Evolutionary conservation across 129 eudicot species (phyloP).

Genomic region (Ambrosia artemisiifolia): DNA sequence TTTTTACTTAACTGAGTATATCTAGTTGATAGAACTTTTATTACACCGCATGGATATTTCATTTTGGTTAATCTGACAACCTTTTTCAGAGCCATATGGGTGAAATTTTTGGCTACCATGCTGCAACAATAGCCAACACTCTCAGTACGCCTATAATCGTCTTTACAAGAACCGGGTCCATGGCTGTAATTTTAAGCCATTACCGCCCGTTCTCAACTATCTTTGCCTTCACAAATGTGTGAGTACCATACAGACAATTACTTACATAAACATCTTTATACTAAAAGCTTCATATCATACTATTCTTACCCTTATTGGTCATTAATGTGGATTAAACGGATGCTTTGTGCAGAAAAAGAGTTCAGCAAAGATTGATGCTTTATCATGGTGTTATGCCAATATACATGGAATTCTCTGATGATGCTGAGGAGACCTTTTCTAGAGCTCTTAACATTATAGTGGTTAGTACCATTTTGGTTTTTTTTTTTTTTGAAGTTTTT

Average conservation of each 20-base stretch:
- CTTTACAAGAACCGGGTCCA: constrained; percentile 94
- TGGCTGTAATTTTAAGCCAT: constrained; percentile 90
- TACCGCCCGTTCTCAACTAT: constrained; percentile 81
- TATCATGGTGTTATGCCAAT: constrained; percentile 95
- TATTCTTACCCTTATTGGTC: neutral
- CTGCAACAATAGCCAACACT: constrained; percentile 86
- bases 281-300: neutral
- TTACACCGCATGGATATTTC: too few relatives aligned
- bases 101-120: constrained; percentile 85
- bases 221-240: constrained; percentile 95
- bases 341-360: constrained; percentile 60
- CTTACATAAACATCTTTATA: neutral
- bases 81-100: constrained; percentile 81
- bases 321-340: neutral
- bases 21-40: neutral
- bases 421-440: constrained; percentile 95
- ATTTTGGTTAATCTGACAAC: constrained; percentile 10
- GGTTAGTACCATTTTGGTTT: constrained; percentile 39
- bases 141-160: constrained; percentile 75
- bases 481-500: neutral
- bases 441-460: constrained; percentile 70
- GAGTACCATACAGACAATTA: constrained; percentile 45
- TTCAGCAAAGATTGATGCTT: constrained; percentile 76
- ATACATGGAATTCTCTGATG: constrained; percentile 88
- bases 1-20: neutral